These are phyloP conservation scores for Emergomyces orientalis DNA, from an alignment of 2,329 filamentous ascomycete species.

Conservation along the genomic window DNA sequence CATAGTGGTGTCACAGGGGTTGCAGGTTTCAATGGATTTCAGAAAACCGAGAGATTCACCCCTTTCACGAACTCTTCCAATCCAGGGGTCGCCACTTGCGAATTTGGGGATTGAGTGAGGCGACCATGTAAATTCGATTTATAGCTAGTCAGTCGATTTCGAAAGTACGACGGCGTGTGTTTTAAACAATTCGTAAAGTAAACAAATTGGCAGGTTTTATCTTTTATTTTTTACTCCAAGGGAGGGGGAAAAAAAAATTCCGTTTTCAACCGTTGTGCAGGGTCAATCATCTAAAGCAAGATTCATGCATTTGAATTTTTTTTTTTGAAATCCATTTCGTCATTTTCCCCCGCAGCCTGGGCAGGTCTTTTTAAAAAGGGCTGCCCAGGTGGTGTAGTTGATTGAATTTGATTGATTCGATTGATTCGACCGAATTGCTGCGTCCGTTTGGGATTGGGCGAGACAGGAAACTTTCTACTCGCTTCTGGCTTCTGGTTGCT, in stretches of 20 bases:
- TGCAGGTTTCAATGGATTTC: too few relatives aligned
- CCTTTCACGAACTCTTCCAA: too few relatives aligned
- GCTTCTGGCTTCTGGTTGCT: not conserved
- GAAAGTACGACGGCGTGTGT: too few relatives aligned
- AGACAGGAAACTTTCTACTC: not conserved
- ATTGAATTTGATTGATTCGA: not conserved
- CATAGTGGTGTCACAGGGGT: too few relatives aligned
- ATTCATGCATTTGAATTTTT: not conserved
- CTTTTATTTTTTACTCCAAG: not conserved
- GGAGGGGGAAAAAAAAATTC: not conserved
- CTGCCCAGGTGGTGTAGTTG: not conserved
- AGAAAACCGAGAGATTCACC: too few relatives aligned
- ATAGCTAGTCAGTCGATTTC: too few relatives aligned
- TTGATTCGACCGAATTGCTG: not conserved
- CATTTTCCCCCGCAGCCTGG: not conserved
- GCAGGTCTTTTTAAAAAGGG: not conserved
- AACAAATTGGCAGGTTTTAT: not conserved
- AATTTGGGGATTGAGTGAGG: too few relatives aligned
- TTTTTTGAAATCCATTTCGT: not conserved
- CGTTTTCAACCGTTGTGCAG: not conserved
- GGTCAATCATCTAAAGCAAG: not conserved
- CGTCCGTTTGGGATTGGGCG: not conserved
- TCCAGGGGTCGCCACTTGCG: too few relatives aligned
- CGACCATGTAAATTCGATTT: too few relatives aligned
- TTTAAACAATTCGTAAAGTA: not conserved